Base-by-base conservation (phyloP, 1,284 basidiomycete species). In the Moniliella sp. region DNA sequence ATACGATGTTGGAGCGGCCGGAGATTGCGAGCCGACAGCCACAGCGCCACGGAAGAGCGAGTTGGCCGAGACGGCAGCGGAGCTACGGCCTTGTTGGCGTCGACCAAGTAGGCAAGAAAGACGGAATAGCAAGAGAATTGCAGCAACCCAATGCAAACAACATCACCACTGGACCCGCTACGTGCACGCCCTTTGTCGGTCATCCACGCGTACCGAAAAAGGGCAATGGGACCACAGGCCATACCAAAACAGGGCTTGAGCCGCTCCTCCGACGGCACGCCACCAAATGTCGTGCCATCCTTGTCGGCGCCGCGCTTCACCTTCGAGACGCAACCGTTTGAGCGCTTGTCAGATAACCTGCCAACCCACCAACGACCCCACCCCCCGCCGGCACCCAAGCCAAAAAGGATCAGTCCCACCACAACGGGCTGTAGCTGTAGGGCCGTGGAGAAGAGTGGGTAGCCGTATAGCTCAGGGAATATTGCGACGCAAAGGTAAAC, bases 331-430 rank as follows among this genome's bases (percentile, higher is more conserved):
- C n/a, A n/a, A 57, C 86, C 82, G 1, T 75, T 78, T 64, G 72
- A 79, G 5, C 73, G 66, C 0, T 82, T 81, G 7, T 81, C 81
- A 0, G 75, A 42, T 5, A 82, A 42, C 37, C 73, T 76, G 3
- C 81, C 81, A n/a, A n/a, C n/a, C n/a, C n/a, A n/a, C n/a, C n/a
- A n/a, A n/a, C n/a, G n/a, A n/a, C n/a, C n/a, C n/a, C n/a, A n/a
- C n/a, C n/a, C n/a, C 41, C 68, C 72, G 4, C 78, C 78, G 8
- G 27, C 32, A 14, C 40, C 40, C 5, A 43, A 19, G 10, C 29
- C 15, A n/a, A 43, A 31, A 4, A 43, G 28, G 7, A 43, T 27
- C n/a, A 30, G 17, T n/a, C 40, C 40, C n/a, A 43, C 35, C 2
- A n/a, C n/a, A n/a, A n/a, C n/a, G n/a, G n/a, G n/a, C n/a, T n/a